Conservation (phyloP, 2,329 filamentous ascomycete species). For the Byssoonygena ceratinophila region DNA sequence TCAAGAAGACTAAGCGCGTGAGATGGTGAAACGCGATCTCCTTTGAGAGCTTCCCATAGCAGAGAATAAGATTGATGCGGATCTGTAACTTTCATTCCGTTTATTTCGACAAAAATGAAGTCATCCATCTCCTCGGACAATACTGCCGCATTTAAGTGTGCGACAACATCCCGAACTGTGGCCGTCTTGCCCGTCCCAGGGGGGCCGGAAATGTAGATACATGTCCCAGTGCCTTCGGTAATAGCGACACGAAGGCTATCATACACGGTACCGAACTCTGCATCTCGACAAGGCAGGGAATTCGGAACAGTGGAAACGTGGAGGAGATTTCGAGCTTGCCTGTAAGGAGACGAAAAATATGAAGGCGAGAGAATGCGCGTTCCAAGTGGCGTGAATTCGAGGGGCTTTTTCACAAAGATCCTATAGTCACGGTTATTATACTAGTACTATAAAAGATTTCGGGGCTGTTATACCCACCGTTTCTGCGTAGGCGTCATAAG, state of each 20-base stretch:
- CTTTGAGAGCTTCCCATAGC: constrained; percentile 90
- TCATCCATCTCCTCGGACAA: constrained; percentile 86
- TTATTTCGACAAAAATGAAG: constrained; percentile 98
- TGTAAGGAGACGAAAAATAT: constrained; percentile 74
- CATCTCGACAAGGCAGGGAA: constrained; percentile 80
- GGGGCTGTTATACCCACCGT: constrained; percentile 31
- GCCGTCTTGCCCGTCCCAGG: constrained; percentile 96
- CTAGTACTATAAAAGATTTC: neutral
- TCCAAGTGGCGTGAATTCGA: constrained; percentile 92
- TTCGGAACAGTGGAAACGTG: constrained; percentile 90
- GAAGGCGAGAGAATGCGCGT: constrained; percentile 71
- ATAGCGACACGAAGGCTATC: constrained; percentile 91
- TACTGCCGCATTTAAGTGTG: constrained; percentile 78
- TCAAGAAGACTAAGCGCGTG: constrained; percentile 87
- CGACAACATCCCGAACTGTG: constrained; percentile 88
- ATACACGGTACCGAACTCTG: constrained; percentile 85
- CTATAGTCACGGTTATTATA: constrained; percentile 22
- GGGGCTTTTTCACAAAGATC: constrained; percentile 68
- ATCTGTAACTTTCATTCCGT: constrained; percentile 98
- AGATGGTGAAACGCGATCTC: constrained; percentile 79
- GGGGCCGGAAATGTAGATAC: constrained; percentile 98
- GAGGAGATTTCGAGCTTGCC: constrained; percentile 74
- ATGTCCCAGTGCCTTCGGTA: constrained; percentile 81
- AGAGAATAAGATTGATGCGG: constrained; percentile 92
- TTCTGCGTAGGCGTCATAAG: constrained; percentile 56